A percentile compares a stretch with the other conserved stretches of the same genome.
Evolutionary conservation across 108 stramenopile genomes (phyloP).

Genomic region (Craspedostauros australis): DNA sequence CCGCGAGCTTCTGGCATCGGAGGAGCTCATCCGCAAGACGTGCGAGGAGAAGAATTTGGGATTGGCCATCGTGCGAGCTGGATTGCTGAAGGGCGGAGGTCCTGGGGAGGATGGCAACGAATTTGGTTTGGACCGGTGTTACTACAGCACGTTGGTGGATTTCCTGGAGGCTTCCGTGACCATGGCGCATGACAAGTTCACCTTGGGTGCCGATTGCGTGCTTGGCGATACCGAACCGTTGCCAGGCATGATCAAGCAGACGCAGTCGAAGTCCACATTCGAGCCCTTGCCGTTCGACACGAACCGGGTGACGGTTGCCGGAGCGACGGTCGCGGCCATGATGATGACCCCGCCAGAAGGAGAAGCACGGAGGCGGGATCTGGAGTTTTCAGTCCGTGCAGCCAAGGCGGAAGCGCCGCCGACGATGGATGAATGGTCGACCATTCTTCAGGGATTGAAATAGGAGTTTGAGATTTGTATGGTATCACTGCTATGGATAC

Average conservation of each 20-base stretch:
- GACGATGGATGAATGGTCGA: slow-evolving; percentile 9
- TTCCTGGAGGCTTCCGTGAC: slow-evolving; percentile 13
- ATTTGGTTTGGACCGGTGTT: slow-evolving; percentile 11
- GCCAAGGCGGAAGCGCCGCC: slow-evolving; percentile 1
- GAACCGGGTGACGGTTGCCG: slow-evolving; percentile 18
- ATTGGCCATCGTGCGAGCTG: slow-evolving; percentile 44
- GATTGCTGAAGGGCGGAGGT: slow-evolving; percentile 35
- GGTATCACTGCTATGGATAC: no score
- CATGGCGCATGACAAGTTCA: slow-evolving; percentile 26
- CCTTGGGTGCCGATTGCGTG: slow-evolving; percentile 12
- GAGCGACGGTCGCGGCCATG: slow-evolving; percentile 9
- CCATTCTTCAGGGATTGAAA: no score
- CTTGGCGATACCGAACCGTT: slow-evolving; percentile 13
- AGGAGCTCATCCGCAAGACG: slow-evolving; percentile 3
- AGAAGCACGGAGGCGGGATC: no score
- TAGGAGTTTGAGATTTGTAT: no score
- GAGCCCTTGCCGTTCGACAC: slow-evolving; percentile 13
- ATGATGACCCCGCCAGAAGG: neutral
- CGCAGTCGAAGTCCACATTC: slow-evolving; percentile 17
- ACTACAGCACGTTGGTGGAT: slow-evolving; percentile 24
- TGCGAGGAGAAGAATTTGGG: slow-evolving; percentile 13
- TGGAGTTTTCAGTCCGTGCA: slow-evolving; percentile 18
- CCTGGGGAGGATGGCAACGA: slow-evolving; percentile 21
- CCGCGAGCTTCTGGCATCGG: slow-evolving; percentile 9
- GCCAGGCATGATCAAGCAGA: slow-evolving; percentile 19